These are phyloP conservation scores for Brassica napus DNA, from an alignment of 345 rosid species.

Conservation along the genomic window Da-Ae NC_063444.1:12480001-12480500, in stretches of 20 bases:
- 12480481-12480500: constrained; percentile 80
- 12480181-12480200: background rate
- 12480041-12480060: background rate
- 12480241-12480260: constrained; percentile 81
- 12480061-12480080: background rate
- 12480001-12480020: background rate
- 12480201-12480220: background rate
- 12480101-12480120: constrained; percentile 4
- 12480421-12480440: constrained; percentile 82
- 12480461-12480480: constrained; percentile 67
- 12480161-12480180: background rate
- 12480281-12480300: constrained; percentile 94
- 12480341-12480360: constrained; percentile 29
- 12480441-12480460: constrained; percentile 65
- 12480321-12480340: constrained; percentile 21
- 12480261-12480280: constrained; percentile 99
- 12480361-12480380: background rate
- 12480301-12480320: constrained; percentile 56
- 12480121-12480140: constrained; percentile 21
- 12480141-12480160: background rate
- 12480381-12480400: background rate
- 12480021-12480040: background rate
- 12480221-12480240: constrained; percentile 97
- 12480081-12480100: constrained; percentile 23
- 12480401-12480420: constrained; percentile 37